Conservation (phyloP, 2,329 filamentous ascomycete genomes). For the Emergomyces africanus region DNA sequence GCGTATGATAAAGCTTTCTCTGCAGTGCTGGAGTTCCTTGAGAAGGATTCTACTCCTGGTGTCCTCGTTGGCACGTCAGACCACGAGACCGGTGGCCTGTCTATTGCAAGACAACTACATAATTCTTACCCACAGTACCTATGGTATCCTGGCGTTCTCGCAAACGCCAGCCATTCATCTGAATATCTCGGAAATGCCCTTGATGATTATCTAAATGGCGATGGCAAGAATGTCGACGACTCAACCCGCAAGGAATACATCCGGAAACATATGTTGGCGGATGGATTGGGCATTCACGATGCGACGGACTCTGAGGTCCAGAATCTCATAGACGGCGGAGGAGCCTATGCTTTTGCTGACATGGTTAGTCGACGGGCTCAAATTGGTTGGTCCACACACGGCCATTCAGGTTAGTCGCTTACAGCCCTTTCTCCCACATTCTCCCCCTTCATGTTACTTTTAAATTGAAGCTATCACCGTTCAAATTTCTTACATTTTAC, state of each 20-base stretch:
- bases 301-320: constrained; percentile 58
- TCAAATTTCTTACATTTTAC: not conserved
- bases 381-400: constrained; percentile 88
- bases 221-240: constrained; percentile 24
- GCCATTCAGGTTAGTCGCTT: constrained; percentile 49
- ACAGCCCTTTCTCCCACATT: not conserved
- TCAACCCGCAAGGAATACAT: constrained; percentile 50
- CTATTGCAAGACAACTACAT: constrained; percentile 61
- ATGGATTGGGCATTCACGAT: constrained; percentile 66
- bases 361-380: constrained; percentile 82
- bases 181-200: constrained; percentile 57
- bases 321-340: constrained; percentile 43
- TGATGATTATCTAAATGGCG: constrained; percentile 41
- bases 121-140: constrained; percentile 52
- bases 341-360: constrained; percentile 56
- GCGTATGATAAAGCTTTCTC: constrained; percentile 84
- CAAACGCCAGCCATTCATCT: constrained; percentile 62
- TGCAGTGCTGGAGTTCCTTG: constrained; percentile 71
- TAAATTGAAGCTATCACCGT: not conserved
- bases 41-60: constrained; percentile 55
- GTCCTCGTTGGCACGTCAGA: constrained; percentile 85
- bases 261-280: constrained; percentile 50
- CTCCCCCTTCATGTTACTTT: not conserved
- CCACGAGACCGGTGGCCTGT: constrained; percentile 87
- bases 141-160: constrained; percentile 75